Base-by-base conservation (phyloP, 768 basidiomycete species). In the Mrakia blollopis region DNA sequence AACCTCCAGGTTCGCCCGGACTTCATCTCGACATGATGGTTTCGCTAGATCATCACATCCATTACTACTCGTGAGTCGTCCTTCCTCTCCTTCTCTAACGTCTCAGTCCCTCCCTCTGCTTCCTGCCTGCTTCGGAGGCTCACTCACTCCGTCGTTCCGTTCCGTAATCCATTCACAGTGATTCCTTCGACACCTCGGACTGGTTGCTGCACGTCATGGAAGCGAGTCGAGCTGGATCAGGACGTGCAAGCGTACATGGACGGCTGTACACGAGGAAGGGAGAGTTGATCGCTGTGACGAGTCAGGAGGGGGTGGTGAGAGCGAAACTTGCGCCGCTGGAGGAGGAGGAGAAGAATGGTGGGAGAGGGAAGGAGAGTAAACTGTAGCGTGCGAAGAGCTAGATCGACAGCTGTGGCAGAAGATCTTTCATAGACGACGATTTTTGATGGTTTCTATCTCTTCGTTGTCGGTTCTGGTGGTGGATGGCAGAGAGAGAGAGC, bases 221-320 rank as follows among this genome's bases (percentile, higher is more conserved):
- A 21, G 79, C 79, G 1, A 77, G 76, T 13, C 77, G 81, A 39
- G 79, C 81, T 0, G 80, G 79, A 0, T 79, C 80, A 18, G 83
- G 83, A 0, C 73, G 83, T 72, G 83, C 82, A 3, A 74, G 82
- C 25, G 83, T 84, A 8, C 78, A 81, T 47, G 83, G 83, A 14
- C 54, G 92, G 91, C 83, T 93, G 81, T 93, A 90, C 81, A 89
- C 89, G n/a, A 88, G 86, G 37, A 82, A 83, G 35, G 91, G 92
- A 11, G 87, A 81, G 9, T 84, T 93, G 18, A 86, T 92, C 35
- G 92, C 91, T n/a, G 88, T 91, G 18, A 89, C 88, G 39, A 88
- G 90, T 35, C 92, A 93, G 81, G 92, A 93, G 85, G 92, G 92
- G 9, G 90, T 84, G 41, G 82, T 84, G 2, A 76, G 83, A 52